Conservation (phyloP, 2,329 filamentous ascomycete genomes). For the Ceratocystis ficicola region DNA sequence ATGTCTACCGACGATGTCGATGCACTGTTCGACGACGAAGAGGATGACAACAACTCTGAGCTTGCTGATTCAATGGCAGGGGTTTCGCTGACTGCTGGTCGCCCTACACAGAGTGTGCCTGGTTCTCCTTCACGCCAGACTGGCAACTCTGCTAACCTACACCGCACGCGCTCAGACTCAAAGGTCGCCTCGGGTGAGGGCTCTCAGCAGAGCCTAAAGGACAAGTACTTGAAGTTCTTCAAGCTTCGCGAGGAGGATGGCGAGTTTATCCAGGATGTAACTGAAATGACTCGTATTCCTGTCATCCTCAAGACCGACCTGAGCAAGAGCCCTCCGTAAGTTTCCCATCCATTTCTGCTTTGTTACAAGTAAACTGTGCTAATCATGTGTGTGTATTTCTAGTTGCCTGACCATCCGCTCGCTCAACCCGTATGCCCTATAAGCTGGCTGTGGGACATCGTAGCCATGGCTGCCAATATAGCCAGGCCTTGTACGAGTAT, state of each 20-base stretch:
- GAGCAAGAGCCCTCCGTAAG: conserved; percentile 98
- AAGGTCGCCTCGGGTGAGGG: conserved; percentile 68
- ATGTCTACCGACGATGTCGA: conserved; percentile 89
- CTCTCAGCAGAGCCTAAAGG: conserved; percentile 77
- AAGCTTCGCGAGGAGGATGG: conserved; percentile 81
- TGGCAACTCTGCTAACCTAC: conserved; percentile 50
- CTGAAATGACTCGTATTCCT: conserved; percentile 94
- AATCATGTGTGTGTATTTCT: conserved; percentile 27
- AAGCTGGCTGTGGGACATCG: conserved; percentile 23
- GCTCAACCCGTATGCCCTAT: conserved; percentile 64
- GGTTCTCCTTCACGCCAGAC: conserved; percentile 74
- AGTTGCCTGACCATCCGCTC: conserved; percentile 77
- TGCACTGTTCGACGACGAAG: conserved; percentile 89
- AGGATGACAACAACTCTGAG: conserved; percentile 67
- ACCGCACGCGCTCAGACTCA: conserved; percentile 88
- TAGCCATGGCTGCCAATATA: background rate
- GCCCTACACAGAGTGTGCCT: conserved; percentile 88
- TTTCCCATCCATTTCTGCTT: conserved; percentile 29
- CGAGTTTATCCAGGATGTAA: conserved; percentile 95
- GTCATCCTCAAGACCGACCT: conserved; percentile 97
- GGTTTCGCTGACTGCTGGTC: conserved; percentile 67
- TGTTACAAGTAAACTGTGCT: conserved; percentile 27
- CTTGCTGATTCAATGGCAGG: conserved; percentile 84
- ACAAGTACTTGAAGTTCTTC: conserved; percentile 90
- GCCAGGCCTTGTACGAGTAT: conserved; percentile 21